phyloP scores from a whole-genome alignment of 371 early-diverging fungal species.

The Blakeslea trispora region DNA sequence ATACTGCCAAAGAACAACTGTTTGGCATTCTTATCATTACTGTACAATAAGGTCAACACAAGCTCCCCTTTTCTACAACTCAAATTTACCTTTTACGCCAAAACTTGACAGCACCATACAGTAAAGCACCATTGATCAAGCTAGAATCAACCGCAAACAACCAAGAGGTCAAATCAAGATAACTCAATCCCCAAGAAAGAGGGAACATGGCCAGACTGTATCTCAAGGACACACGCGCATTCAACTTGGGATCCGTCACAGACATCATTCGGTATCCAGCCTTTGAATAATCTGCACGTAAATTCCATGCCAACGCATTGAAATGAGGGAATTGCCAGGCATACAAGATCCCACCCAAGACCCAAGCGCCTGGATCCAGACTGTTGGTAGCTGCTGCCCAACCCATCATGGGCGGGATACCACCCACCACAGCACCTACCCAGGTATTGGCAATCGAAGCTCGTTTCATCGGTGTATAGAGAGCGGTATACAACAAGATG shows the following conservation, averaged over 20 bases:
- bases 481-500: slow-evolving; percentile 82
- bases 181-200: slow-evolving; percentile 61
- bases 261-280: slow-evolving; percentile 98
- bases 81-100: slow-evolving; percentile 66
- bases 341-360: slow-evolving; percentile 81
- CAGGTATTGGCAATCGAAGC: slow-evolving; percentile 93
- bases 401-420: slow-evolving; percentile 98
- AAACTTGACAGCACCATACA: slow-evolving; percentile 72
- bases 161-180: slow-evolving; percentile 76
- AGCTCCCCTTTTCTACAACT: neutral
- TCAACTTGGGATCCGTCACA: slow-evolving; percentile 84
- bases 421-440: slow-evolving; percentile 96
- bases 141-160: slow-evolving; percentile 81
- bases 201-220: slow-evolving; percentile 89
- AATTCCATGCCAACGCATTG: slow-evolving; percentile 89
- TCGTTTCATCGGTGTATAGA: slow-evolving; percentile 96
- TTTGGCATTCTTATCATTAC: slow-evolving; percentile 80
- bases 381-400: slow-evolving; percentile 86
- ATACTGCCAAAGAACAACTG: slow-evolving; percentile 90
- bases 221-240: slow-evolving; percentile 85
- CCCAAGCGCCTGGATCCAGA: slow-evolving; percentile 75
- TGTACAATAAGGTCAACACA: no score
- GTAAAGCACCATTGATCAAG: slow-evolving; percentile 73
- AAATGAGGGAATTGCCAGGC: slow-evolving; percentile 99
- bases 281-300: slow-evolving; percentile 93